Conservation (phyloP, 768 basidiomycete genomes). For the Dendrothele bispora region DNA sequence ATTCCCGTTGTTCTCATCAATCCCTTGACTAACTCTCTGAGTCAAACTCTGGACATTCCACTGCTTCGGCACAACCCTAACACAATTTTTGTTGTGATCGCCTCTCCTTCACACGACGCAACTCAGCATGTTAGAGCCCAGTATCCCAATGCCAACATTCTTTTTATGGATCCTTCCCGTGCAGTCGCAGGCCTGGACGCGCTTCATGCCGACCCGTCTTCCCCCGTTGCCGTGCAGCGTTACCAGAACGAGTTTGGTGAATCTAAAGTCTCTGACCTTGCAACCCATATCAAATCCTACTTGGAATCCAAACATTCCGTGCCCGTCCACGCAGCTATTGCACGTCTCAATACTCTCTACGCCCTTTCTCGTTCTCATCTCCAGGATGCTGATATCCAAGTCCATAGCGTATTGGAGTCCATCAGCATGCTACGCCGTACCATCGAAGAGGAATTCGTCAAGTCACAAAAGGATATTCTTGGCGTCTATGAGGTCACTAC, state of each 20-base stretch:
- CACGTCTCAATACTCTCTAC: constrained; percentile 36
- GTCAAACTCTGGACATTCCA: constrained; percentile 17
- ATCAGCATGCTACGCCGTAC: constrained; percentile 35
- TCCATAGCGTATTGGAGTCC: constrained; percentile 34
- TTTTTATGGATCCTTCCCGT: constrained; percentile 51
- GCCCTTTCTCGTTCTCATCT: constrained; percentile 34
- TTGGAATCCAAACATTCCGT: constrained; percentile 16
- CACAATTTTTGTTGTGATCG: constrained; percentile 43
- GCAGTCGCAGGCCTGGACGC: constrained; percentile 53
- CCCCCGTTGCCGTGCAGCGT: constrained; percentile 52
- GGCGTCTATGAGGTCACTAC: constrained; percentile 14
- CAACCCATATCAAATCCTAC: constrained; percentile 33
- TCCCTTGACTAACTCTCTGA: constrained; percentile 38
- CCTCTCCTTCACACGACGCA: constrained; percentile 24
- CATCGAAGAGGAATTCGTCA: constrained; percentile 39
- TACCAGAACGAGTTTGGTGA: constrained; percentile 64
- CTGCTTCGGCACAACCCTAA: constrained; percentile 37
- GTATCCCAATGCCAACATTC: not conserved
- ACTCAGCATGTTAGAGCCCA: constrained; percentile 4
- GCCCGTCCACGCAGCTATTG: constrained; percentile 11
- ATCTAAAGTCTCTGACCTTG: constrained; percentile 57
- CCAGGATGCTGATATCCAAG: constrained; percentile 25
- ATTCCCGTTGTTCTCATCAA: constrained; percentile 66
- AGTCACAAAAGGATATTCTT: constrained; percentile 37
- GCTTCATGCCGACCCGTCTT: constrained; percentile 45